Evolutionary conservation across 768 basidiomycete species (phyloP), one percentile per base, ranked within the genome.

Genomic region (Filobasidium floriforme): DNA sequence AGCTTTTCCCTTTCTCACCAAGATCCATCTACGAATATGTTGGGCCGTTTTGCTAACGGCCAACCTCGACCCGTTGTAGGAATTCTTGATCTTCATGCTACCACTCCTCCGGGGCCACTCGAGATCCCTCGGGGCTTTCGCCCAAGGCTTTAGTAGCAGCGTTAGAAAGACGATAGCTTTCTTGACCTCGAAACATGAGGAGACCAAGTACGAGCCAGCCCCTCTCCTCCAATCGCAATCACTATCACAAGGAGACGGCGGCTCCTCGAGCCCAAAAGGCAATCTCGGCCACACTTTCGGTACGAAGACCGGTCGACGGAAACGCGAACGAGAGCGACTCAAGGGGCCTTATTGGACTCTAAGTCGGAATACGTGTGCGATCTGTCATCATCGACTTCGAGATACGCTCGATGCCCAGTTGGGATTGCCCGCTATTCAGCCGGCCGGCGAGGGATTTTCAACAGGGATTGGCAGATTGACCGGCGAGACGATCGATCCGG

Each of bases 61-160:
- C 40, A 41, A 7, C 26, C 49, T 63, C n/a, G 55, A 7, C 29
- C 24, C 37, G 19, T 22, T 46, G 32, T 69, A 98, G 94, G 93
- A 98, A 84, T 97, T 98, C 79, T 82, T 98, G 15, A 82, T 97
- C 41, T 97, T 97, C 81, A 79, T 92, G 22, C 82, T 98, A 10
- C 96, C 96, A 4, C 83, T 97, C 49, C 81, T 97, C 68, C 89
- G 86, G 70, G 81, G 86, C 12, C 83, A 85, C 65, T 81, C 51
- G 10, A 28, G 7, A 1, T 67, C 67, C 80, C 79, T 59, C 73
- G 73, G 59, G 73, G 78, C 29, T 67, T 82, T 44, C 78, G 43
- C 24, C 46, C 61, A 37, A 37, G 29, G 29, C 18, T 77, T 41
- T 67, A 75, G 43, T 71, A 26, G 29, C 41, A 40, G n/a, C 22